These are phyloP conservation scores for Starmerella sp. DNA, from an alignment of 805 yeast species.

Conservation along the genomic window DNA sequence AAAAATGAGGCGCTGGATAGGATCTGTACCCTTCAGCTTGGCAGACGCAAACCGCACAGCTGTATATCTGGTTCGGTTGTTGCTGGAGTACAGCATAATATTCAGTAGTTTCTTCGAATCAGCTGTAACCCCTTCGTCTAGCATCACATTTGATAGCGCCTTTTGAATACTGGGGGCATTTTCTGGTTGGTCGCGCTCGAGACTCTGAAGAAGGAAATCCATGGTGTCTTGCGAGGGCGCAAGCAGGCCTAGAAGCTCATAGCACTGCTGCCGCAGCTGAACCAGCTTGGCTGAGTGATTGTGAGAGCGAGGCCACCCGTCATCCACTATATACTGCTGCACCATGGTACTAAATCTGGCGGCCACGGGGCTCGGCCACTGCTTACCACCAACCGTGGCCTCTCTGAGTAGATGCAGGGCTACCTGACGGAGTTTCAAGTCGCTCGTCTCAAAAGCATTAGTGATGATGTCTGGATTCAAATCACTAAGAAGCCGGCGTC, in stretches of 20 bases:
- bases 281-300: constrained; percentile 5
- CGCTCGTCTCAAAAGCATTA: constrained; percentile 21
- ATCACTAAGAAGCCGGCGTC: constrained; percentile 46
- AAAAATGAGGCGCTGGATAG: constrained; percentile 56
- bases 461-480: constrained; percentile 37
- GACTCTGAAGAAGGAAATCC: constrained; percentile 58
- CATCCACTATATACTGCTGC: constrained; percentile 21
- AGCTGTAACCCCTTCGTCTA: constrained; percentile 33
- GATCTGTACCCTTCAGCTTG: constrained; percentile 54
- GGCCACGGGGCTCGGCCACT: neutral
- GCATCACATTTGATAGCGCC: constrained; percentile 49
- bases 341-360: constrained; percentile 10
- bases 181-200: constrained; percentile 52
- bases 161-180: constrained; percentile 61
- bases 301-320: constrained; percentile 28
- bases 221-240: constrained; percentile 40
- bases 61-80: constrained; percentile 45
- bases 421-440: constrained; percentile 42
- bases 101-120: constrained; percentile 26
- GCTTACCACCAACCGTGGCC: neutral
- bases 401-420: constrained; percentile 36
- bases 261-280: constrained; percentile 35
- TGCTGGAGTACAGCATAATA: constrained; percentile 33
- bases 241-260: constrained; percentile 67
- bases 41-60: constrained; percentile 56